Evolutionary conservation across 2,329 filamentous ascomycete species (phyloP).

Genomic region (Colletotrichum shisoi): DNA sequence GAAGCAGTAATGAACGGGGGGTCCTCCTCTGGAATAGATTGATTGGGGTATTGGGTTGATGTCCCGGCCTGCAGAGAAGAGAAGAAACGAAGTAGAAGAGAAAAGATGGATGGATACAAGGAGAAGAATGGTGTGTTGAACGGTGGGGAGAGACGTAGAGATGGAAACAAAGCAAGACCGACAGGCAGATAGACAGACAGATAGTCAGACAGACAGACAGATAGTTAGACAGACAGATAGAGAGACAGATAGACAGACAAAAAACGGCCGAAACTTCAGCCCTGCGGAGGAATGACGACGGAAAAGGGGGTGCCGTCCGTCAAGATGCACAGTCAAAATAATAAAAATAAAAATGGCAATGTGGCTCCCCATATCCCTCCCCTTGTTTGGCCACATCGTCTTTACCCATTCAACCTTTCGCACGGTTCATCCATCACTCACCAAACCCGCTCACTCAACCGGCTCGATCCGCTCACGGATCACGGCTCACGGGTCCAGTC

Average conservation of each 20-base stretch:
- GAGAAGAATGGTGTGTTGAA: too few species aligned
- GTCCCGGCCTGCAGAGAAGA: neutral
- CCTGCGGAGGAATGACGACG: neutral
- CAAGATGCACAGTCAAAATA: neutral
- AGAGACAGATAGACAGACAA: too few species aligned
- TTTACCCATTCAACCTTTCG: neutral
- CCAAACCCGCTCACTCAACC: too few species aligned
- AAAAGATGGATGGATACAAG: too few species aligned
- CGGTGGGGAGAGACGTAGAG: too few species aligned
- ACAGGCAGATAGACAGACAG: too few species aligned
- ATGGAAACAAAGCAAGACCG: too few species aligned
- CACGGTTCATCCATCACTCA: too few species aligned
- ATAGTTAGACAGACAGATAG: too few species aligned
- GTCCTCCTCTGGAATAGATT: neutral
- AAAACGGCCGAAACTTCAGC: slow-evolving; percentile 13
- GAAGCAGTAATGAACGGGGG: neutral
- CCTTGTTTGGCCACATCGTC: neutral
- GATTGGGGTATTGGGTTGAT: neutral
- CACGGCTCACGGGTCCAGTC: neutral
- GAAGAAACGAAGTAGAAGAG: neutral
- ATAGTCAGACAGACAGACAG: too few species aligned
- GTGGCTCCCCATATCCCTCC: neutral
- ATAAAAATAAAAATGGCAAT: neutral
- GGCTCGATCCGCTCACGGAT: too few species aligned
- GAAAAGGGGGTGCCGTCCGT: neutral